Evolutionary conservation across 2,329 filamentous ascomycete genomes (phyloP).

Genomic region (Kalaharituber pfeilii): DNA sequence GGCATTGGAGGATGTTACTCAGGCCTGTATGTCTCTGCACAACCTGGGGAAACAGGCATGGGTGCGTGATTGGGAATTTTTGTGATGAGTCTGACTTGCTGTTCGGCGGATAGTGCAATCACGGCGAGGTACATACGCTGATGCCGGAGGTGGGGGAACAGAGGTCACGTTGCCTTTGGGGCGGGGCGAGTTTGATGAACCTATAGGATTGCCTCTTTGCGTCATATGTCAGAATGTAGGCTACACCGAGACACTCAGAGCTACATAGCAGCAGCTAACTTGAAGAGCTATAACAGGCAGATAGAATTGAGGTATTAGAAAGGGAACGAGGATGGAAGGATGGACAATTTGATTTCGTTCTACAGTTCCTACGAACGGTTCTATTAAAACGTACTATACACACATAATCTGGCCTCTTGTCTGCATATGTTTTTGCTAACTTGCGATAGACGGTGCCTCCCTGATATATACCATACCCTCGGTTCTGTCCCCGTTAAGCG

Average conservation of each 20-base stretch:
- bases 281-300: constrained; percentile 40
- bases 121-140: constrained; percentile 21
- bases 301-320: constrained; percentile 80
- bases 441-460: constrained; percentile 52
- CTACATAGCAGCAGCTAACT: not conserved
- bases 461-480: constrained; percentile 71
- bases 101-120: constrained; percentile 15
- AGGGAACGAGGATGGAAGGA: constrained; percentile 87
- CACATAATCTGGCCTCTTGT: no score
- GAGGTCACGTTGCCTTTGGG: constrained; percentile 61
- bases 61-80: not conserved
- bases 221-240: constrained; percentile 90
- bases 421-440: constrained; percentile 19
- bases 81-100: not conserved
- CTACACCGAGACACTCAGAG: constrained; percentile 6
- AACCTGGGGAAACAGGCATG: no score
- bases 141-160: constrained; percentile 31
- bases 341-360: constrained; percentile 86
- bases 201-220: constrained; percentile 67
- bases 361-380: constrained; percentile 81
- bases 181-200: constrained; percentile 85
- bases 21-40: constrained; percentile 18
- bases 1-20: constrained; percentile 70
- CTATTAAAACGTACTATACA: constrained; percentile 57
- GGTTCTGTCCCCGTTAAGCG: constrained; percentile 57